A percentile compares a stretch with the other conserved stretches of the same genome.
These are phyloP conservation scores for Tricholoma furcatifolium DNA, from an alignment of 768 basidiomycete genomes.

Conservation along the genomic window DNA sequence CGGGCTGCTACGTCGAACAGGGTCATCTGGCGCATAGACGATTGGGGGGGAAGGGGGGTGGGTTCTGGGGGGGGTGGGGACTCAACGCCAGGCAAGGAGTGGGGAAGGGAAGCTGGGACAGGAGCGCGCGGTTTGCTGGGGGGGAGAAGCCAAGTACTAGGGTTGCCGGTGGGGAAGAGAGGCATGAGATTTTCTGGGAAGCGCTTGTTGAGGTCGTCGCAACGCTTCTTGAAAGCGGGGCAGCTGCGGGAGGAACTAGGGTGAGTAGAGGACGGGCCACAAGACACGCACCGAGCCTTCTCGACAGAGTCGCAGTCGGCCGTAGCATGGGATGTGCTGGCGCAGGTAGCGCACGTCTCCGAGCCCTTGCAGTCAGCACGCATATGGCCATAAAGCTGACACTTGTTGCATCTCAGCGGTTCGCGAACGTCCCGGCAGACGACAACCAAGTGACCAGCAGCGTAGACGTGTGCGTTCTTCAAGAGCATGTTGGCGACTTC, in stretches of 20 bases:
- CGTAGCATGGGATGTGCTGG: neutral
- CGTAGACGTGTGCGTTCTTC: neutral
- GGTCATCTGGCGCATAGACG: too few species aligned
- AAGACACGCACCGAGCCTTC: neutral
- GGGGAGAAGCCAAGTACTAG: slow-evolving; percentile 4
- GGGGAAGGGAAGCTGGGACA: neutral
- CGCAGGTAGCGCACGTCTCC: neutral
- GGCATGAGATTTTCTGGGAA: slow-evolving; percentile 10
- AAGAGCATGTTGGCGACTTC: neutral
- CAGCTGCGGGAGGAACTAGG: neutral
- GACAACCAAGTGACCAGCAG: neutral
- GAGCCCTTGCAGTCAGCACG: neutral
- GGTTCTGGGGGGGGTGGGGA: too few species aligned
- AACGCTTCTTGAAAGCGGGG: neutral
- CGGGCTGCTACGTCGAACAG: too few species aligned
- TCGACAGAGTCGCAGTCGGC: neutral
- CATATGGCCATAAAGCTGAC: slow-evolving; percentile 5
- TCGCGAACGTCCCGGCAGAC: neutral
- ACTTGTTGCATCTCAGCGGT: slow-evolving; percentile 9
- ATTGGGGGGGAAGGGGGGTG: too few species aligned
- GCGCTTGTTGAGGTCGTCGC: neutral
- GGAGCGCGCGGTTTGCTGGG: neutral
- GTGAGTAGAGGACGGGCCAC: slow-evolving; percentile 7
- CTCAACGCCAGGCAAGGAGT: too few species aligned
- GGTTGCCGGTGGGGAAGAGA: slow-evolving; percentile 6